Percentiles rank a stretch among this genome's conserved stretches.
Evolutionary conservation across 2,329 filamentous ascomycete genomes (phyloP).

Genomic region (Paraphaeosphaeria minitans): DNA sequence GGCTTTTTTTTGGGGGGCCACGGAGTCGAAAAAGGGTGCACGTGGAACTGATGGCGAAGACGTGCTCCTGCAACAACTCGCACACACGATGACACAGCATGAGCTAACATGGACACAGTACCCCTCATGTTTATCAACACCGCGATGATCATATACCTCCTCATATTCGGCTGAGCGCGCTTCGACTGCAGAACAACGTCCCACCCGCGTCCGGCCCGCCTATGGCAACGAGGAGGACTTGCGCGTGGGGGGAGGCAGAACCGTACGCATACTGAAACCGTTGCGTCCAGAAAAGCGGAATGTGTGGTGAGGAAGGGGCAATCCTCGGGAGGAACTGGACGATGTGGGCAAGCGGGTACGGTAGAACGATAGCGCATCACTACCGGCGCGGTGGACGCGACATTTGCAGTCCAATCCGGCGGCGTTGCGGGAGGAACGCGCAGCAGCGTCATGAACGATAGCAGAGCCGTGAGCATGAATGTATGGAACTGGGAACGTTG

Average conservation of each 20-base stretch:
- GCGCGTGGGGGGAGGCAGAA: conserved; percentile 2
- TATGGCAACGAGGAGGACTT: conserved; percentile 3
- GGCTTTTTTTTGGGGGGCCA: too few species aligned
- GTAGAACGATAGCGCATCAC: conserved; percentile 11
- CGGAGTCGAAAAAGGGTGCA: background rate
- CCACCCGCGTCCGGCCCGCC: conserved; percentile 18
- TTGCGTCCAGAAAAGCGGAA: background rate
- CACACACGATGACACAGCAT: background rate
- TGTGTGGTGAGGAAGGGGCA: background rate
- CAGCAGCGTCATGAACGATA: too few species aligned
- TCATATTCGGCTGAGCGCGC: conserved; percentile 41
- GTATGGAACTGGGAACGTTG: too few species aligned
- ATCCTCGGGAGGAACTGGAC: background rate
- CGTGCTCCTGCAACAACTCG: background rate
- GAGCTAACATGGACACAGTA: conserved; percentile 33
- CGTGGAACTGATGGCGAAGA: background rate
- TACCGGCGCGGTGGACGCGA: background rate
- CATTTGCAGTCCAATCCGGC: too few species aligned
- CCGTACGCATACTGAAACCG: background rate
- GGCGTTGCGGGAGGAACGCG: too few species aligned
- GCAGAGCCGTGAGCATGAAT: too few species aligned
- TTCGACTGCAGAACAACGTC: background rate
- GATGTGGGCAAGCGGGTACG: background rate
- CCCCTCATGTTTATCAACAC: conserved; percentile 49
- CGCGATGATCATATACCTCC: conserved; percentile 45